phyloP scores from a whole-genome alignment of 2,329 filamentous ascomycete genomes.

The Ceratocystis lukuohia region DNA sequence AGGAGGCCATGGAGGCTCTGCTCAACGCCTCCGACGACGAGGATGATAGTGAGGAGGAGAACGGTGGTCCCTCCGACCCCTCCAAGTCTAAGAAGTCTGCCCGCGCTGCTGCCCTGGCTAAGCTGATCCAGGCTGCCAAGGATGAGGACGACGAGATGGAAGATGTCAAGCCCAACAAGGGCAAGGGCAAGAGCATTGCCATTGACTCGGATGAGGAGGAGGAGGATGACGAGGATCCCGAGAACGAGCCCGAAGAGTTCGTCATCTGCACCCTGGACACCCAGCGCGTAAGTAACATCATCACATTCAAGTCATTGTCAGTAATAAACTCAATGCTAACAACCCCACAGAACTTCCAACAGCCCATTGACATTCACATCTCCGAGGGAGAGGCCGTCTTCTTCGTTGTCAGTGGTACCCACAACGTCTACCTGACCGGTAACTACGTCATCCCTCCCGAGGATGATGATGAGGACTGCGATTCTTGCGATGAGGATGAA shows the following conservation, averaged over 20 bases:
- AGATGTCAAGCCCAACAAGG: constrained; percentile 55
- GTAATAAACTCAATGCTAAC: constrained; percentile 17
- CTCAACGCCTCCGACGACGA: constrained; percentile 42
- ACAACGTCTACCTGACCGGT: constrained; percentile 83
- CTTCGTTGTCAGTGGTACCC: constrained; percentile 82
- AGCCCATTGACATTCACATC: constrained; percentile 85
- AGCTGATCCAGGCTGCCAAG: constrained; percentile 47
- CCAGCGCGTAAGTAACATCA: constrained; percentile 53
- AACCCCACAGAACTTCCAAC: constrained; percentile 67
- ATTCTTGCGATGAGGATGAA: constrained; percentile 42
- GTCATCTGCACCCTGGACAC: constrained; percentile 94
- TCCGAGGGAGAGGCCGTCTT: constrained; percentile 78
- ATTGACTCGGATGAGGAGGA: constrained; percentile 45
- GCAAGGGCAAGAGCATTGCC: constrained; percentile 60
- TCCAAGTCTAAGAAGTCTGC: constrained; percentile 61
- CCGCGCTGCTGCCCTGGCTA: constrained; percentile 60
- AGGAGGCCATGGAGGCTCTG: constrained; percentile 48
- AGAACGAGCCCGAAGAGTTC: constrained; percentile 68
- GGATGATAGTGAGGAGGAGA: constrained; percentile 53
- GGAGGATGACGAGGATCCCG: constrained; percentile 40
- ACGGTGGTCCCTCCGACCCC: constrained; percentile 84
- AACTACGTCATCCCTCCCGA: constrained; percentile 76
- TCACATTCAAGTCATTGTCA: not conserved
- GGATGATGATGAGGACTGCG: constrained; percentile 42
- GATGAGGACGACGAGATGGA: constrained; percentile 51